These are phyloP conservation scores for Rosellinia necatrix DNA, from an alignment of 2,329 filamentous ascomycete genomes.

Conservation along the genomic window DNA sequence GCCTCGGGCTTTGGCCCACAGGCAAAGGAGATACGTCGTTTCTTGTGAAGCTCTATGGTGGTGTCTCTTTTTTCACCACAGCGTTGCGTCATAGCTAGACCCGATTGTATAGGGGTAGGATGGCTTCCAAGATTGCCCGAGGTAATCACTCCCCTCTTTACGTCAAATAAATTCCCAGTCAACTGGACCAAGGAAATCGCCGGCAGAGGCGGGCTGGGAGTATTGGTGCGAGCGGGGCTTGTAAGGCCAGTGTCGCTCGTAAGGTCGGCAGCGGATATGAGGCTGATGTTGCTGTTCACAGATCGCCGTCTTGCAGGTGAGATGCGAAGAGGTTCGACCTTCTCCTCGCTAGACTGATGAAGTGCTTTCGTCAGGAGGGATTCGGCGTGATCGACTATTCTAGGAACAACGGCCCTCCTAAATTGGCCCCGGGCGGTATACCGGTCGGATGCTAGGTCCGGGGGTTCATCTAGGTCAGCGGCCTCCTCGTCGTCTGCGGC, in stretches of 20 bases:
- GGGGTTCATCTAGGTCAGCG: constrained; percentile 86
- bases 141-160: constrained; percentile 37
- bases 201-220: constrained; percentile 83
- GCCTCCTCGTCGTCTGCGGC: constrained; percentile 64
- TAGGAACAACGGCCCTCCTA: constrained; percentile 53
- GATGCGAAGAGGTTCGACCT: constrained; percentile 44
- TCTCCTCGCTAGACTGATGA: constrained; percentile 64
- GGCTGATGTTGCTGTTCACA: constrained; percentile 78
- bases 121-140: constrained; percentile 34
- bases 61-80: constrained; percentile 53
- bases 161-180: constrained; percentile 38
- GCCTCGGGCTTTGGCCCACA: constrained; percentile 69
- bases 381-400: constrained; percentile 63
- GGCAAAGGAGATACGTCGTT: constrained; percentile 90
- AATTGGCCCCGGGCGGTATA: constrained; percentile 45
- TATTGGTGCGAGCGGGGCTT: constrained; percentile 84
- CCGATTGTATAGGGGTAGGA: constrained; percentile 28
- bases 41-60: constrained; percentile 70
- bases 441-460: constrained; percentile 59
- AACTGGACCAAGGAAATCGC: constrained; percentile 56
- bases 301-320: constrained; percentile 60
- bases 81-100: constrained; percentile 14
- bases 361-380: constrained; percentile 89
- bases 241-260: constrained; percentile 94
- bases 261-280: constrained; percentile 83